Percentiles rank a stretch among this genome's conserved stretches.
These are phyloP conservation scores for Cryphonectria parasitica DNA, from an alignment of 2,329 filamentous ascomycete species.

Conservation along the genomic window DNA sequence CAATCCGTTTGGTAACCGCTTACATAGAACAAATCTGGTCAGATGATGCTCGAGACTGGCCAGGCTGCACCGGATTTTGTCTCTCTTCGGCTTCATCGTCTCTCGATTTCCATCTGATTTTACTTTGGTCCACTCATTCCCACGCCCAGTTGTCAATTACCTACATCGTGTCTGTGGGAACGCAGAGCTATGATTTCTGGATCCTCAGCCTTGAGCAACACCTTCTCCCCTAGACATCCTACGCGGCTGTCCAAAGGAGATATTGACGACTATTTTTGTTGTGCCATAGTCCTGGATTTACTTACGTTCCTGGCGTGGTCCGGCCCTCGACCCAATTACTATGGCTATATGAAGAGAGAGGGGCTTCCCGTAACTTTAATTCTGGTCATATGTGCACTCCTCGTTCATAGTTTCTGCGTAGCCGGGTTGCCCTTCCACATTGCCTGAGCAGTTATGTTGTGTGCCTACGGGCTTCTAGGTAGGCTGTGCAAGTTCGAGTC, in stretches of 20 bases:
- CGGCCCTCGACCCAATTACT: not conserved
- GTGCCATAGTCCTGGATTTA: not conserved
- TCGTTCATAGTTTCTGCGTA: no score
- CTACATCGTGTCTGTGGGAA: no score
- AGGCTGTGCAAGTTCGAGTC: no score
- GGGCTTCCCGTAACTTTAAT: no score
- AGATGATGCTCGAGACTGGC: not conserved
- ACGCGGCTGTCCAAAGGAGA: not conserved
- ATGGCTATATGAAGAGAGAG: no score
- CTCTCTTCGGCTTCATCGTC: not conserved
- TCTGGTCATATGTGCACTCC: no score
- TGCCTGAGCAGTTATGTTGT: no score
- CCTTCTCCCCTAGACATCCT: not conserved
- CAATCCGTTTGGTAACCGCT: not conserved
- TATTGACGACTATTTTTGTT: not conserved
- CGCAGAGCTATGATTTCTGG: no score
- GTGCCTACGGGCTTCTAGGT: no score
- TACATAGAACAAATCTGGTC: not conserved
- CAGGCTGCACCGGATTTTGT: not conserved
- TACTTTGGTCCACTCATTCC: not conserved
- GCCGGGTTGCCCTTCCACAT: no score
- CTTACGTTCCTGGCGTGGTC: not conserved
- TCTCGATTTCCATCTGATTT: not conserved
- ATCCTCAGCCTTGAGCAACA: not conserved
- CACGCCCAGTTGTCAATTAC: no score